phyloP scores from a whole-genome alignment of 2,329 filamentous ascomycete species.

The Pseudogymnoascus sp. region DNA sequence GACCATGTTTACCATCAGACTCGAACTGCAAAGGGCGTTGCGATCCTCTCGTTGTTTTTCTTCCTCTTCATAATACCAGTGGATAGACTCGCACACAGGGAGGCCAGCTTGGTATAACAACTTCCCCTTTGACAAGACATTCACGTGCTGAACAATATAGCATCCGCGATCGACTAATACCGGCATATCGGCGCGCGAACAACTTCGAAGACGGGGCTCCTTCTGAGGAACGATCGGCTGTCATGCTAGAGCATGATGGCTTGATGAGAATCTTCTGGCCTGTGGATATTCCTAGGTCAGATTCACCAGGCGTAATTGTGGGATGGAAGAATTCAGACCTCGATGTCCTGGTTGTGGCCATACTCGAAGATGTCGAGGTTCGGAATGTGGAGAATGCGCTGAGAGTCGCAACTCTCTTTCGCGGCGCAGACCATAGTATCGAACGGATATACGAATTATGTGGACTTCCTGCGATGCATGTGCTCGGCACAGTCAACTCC shows the following conservation, averaged over 20 bases:
- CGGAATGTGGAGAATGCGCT: constrained; percentile 82
- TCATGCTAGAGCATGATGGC: constrained; percentile 70
- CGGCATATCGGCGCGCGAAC: constrained; percentile 89
- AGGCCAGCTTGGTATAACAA: constrained; percentile 64
- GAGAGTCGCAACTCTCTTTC: constrained; percentile 71
- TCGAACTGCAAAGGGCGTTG: constrained; percentile 77
- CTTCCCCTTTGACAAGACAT: constrained; percentile 18
- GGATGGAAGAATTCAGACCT: constrained; percentile 91
- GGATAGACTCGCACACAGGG: constrained; percentile 69
- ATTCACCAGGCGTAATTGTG: constrained; percentile 74
- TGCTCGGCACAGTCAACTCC: constrained; percentile 74
- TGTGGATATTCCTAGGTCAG: constrained; percentile 66
- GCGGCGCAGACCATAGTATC: constrained; percentile 71
- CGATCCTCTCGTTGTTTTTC: constrained; percentile 75
- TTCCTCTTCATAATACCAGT: constrained; percentile 76
- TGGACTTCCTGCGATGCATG: constrained; percentile 71
- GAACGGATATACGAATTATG: constrained; percentile 76
- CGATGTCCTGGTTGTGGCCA: constrained; percentile 82
- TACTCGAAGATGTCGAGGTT: constrained; percentile 77
- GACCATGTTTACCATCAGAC: constrained; percentile 42
- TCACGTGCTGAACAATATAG: constrained; percentile 36
- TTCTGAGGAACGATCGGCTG: constrained; percentile 53
- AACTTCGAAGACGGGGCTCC: constrained; percentile 85
- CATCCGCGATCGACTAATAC: constrained; percentile 71
- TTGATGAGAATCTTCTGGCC: constrained; percentile 99